Evolutionary conservation across 495 filamentous ascomycete genomes (phyloP), one percentile per base, ranked within the genome.

Genomic region (Penicillium roqueforti): DNA sequence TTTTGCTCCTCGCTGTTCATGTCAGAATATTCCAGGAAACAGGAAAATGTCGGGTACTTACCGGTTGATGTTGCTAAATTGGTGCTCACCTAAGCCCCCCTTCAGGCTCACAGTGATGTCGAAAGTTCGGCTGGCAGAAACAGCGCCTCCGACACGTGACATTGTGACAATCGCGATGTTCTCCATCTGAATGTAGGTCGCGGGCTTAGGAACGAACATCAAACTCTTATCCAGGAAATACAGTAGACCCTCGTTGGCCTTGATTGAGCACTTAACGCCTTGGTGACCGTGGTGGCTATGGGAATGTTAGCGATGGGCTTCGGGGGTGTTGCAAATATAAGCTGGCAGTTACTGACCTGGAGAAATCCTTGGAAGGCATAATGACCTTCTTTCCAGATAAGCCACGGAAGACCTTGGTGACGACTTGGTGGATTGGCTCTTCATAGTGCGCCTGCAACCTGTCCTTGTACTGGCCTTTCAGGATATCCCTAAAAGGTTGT

Each of bases 41-140:
- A 7, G 25, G 18, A 47, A 26, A 13, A 10, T 6, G 4, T 11
- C 44, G 6, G 7, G 9, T 3, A 51, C 77, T 43, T 72, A 84
- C 82, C 92, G 89, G 66, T 97, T 99, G 71, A 99, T 97, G 73
- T 99, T 99, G 73, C 89, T 95, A 74, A 99, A 97, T 61, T 96
- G 91, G 57, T 91, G 87, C 60, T 96, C 89, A 18, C 86, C 87
- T 34, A 80, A 74, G 13, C 83, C 84, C 31, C 70, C 74, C 78
- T 97, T 97, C 73, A 96, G 74, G 32, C 83, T 85, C 43, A 99
- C 85, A 0, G 91, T 91, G 55, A 99, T 96, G 63, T 99, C 95
- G 56, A 99, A 99, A 1, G 95, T 99, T 45, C 93, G 86, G 59
- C 90, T 88, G 18, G 95, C 91, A 8, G 92, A 95, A 26, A 97